These are phyloP conservation scores for Trichodelitschia bisporula DNA, from an alignment of 495 filamentous ascomycete genomes.

Conservation along the genomic window DNA sequence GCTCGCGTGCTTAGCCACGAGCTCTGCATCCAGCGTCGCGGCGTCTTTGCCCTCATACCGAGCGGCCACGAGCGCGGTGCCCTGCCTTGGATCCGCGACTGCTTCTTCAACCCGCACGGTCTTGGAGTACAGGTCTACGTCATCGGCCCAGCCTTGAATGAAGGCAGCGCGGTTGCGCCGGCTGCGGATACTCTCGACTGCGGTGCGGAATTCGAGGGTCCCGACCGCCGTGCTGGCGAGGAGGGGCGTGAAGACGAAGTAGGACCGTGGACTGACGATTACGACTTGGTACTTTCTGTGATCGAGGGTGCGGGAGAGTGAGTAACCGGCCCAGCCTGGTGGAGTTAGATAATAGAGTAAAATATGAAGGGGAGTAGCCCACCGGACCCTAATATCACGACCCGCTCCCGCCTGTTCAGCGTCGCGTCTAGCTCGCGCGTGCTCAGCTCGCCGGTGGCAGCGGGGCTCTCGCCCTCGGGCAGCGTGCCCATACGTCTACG, in stretches of 20 bases:
- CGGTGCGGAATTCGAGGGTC: slow-evolving; percentile 65
- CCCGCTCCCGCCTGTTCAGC: slow-evolving; percentile 14
- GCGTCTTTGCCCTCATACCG: slow-evolving; percentile 4
- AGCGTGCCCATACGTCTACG: too few species aligned
- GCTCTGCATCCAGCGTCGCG: slow-evolving; percentile 6
- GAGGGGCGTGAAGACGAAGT: slow-evolving; percentile 81
- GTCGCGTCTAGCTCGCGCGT: not conserved
- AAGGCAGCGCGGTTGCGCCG: slow-evolving; percentile 33
- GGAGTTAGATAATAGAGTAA: not conserved
- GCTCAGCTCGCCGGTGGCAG: too few species aligned
- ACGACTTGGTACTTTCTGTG: slow-evolving; percentile 42
- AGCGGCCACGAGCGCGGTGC: slow-evolving; percentile 5
- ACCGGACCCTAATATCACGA: slow-evolving; percentile 11
- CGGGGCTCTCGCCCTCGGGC: too few species aligned
- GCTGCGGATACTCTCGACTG: slow-evolving; percentile 46
- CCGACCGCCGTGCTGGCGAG: slow-evolving; percentile 68
- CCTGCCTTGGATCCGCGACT: slow-evolving; percentile 23
- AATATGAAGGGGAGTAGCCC: not conserved
- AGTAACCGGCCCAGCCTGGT: slow-evolving; percentile 31
- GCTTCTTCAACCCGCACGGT: slow-evolving; percentile 45
- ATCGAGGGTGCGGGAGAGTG: slow-evolving; percentile 41
- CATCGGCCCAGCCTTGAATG: slow-evolving; percentile 57
- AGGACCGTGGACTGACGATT: slow-evolving; percentile 62
- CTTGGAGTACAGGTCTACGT: slow-evolving; percentile 47
- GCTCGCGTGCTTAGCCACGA: slow-evolving; percentile 20